Evolutionary conservation across 139 green algal species (phyloP).

Genomic region (Closterium sp.): DNA sequence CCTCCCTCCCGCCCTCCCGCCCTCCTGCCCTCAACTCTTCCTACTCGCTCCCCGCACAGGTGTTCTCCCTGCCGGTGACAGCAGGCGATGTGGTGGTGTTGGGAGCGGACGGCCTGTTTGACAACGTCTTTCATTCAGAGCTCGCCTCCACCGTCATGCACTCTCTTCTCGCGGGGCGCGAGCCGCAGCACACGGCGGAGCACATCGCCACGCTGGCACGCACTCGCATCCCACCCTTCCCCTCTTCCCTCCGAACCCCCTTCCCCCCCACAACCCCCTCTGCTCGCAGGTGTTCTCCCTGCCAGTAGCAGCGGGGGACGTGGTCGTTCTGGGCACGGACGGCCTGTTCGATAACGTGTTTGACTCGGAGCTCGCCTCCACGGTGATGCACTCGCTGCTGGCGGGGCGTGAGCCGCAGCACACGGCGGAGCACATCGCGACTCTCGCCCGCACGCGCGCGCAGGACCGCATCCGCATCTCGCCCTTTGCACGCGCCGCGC

Average conservation of each 20-base stretch:
- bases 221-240: not conserved
- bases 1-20: too few relatives aligned
- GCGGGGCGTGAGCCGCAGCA: conserved; percentile 5
- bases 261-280: not conserved
- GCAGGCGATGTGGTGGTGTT: conserved; percentile 85
- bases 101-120: conserved; percentile 93
- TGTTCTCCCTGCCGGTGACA: conserved; percentile 68
- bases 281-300: conserved; percentile 64
- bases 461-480: conserved; percentile 22
- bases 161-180: not conserved
- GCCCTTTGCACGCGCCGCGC: conserved; percentile 47
- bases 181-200: conserved; percentile 32
- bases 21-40: not conserved
- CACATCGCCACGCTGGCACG: conserved; percentile 24
- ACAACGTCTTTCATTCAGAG: conserved; percentile 96
- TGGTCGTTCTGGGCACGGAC: conserved; percentile 88
- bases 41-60: conserved; percentile 27
- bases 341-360: conserved; percentile 99
- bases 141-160: conserved; percentile 62
- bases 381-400: conserved; percentile 47
- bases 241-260: not conserved
- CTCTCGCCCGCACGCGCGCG: conserved; percentile 2
- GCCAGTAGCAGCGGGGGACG: conserved; percentile 75
- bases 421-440: conserved; percentile 36
- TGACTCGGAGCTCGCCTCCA: conserved; percentile 75